These are phyloP conservation scores for Chaetoceros muelleri DNA, from an alignment of 108 stramenopile species.

Conservation along the genomic window DNA sequence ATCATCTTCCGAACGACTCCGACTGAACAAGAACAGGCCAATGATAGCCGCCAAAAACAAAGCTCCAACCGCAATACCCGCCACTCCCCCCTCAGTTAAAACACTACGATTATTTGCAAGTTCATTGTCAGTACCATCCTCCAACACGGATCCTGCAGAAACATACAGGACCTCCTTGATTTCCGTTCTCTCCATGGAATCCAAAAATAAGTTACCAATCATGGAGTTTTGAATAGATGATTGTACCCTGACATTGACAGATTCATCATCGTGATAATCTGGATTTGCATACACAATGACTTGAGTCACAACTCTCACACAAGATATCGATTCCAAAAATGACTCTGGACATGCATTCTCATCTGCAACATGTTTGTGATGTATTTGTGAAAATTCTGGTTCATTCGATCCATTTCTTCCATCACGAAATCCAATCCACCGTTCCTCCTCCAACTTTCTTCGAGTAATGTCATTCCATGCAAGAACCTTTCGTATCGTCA, in stretches of 20 bases:
- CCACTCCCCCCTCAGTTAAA: neutral
- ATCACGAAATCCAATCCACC: too few relatives aligned
- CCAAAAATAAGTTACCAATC: neutral
- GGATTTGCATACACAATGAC: neutral
- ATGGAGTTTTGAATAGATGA: neutral
- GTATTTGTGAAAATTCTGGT: neutral
- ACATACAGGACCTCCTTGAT: neutral
- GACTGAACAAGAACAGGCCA: neutral
- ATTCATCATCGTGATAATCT: neutral
- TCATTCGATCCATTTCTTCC: neutral
- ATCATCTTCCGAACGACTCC: neutral
- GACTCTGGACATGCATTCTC: neutral
- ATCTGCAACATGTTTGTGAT: neutral
- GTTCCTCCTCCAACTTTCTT: neutral
- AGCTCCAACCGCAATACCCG: neutral
- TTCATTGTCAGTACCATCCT: neutral
- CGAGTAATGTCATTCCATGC: neutral
- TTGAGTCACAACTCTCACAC: neutral
- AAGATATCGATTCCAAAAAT: neutral
- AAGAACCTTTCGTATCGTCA: neutral
- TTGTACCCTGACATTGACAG: neutral
- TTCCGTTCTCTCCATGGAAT: neutral
- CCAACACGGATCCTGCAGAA: neutral
- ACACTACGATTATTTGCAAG: neutral
- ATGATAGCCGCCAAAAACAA: neutral